These are phyloP conservation scores for Triangularia verruculosa DNA, from an alignment of 2,329 filamentous ascomycete species.

Conservation along the genomic window DNA sequence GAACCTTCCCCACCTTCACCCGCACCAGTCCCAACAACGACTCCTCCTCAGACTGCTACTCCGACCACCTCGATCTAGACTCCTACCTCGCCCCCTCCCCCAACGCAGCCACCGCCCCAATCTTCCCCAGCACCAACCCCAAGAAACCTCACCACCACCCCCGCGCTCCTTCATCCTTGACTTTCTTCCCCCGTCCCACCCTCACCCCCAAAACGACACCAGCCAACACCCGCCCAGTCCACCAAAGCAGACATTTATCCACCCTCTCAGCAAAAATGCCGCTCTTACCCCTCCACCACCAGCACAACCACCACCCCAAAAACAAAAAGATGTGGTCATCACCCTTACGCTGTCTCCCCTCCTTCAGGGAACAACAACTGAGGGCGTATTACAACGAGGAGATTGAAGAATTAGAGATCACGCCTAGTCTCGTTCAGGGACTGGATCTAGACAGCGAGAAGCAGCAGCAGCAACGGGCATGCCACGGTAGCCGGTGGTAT, in stretches of 20 bases:
- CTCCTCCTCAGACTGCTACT: conserved; percentile 2
- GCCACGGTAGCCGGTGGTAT: not conserved
- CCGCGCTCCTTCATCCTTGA: not conserved
- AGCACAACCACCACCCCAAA: not conserved
- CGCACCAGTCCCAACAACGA: not conserved
- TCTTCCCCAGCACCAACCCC: not conserved
- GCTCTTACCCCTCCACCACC: not conserved
- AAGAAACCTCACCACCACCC: not conserved
- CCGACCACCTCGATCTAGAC: conserved; percentile 7
- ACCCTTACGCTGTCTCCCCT: too few relatives aligned
- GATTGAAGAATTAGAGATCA: not conserved
- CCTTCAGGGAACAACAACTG: not conserved
- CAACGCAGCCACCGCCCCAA: not conserved
- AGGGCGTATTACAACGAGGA: not conserved
- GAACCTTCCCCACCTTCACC: not conserved
- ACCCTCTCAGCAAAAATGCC: not conserved
- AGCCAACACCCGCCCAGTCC: not conserved
- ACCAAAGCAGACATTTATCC: not conserved
- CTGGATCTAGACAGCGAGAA: not conserved
- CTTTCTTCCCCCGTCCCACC: not conserved
- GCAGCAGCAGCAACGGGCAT: not conserved
- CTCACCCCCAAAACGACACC: not conserved
- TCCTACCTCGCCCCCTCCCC: conserved; percentile 3
- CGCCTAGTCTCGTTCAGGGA: not conserved
- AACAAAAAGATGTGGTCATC: too few relatives aligned